Percentiles rank a stretch among this genome's conserved stretches.
Evolutionary conservation across 2,329 filamentous ascomycete species (phyloP).

Genomic region (Rhynchosporium secalis): DNA sequence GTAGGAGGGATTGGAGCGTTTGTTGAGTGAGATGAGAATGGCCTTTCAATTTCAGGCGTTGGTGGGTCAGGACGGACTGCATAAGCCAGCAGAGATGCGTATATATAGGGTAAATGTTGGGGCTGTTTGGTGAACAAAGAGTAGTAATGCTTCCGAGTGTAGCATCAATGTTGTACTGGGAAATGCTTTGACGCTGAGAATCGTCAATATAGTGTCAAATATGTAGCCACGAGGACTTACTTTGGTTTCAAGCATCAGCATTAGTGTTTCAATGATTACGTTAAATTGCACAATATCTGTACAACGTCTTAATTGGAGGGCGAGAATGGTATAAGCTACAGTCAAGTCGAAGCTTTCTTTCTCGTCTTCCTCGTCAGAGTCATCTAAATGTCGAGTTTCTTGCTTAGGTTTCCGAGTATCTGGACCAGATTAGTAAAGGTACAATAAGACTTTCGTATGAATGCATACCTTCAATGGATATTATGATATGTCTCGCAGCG

Average conservation of each 20-base stretch:
- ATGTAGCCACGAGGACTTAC: conserved; percentile 19
- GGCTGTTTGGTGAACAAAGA: conserved; percentile 36
- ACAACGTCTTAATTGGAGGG: conserved; percentile 28
- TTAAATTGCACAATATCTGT: conserved; percentile 35
- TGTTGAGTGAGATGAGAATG: conserved; percentile 60
- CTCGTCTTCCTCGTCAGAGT: conserved; percentile 18
- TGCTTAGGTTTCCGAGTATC: conserved; percentile 25
- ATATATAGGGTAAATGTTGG: conserved; percentile 34
- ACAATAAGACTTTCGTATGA: neutral
- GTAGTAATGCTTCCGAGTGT: conserved; percentile 39
- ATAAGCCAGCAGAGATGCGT: conserved; percentile 50
- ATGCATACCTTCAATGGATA: conserved; percentile 34
- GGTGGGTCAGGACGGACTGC: conserved; percentile 57
- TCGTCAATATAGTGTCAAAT: conserved; percentile 12
- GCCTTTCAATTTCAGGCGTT: conserved; percentile 60
- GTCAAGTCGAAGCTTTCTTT: conserved; percentile 32
- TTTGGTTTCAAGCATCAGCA: conserved; percentile 40
- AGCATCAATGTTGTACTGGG: conserved; percentile 40
- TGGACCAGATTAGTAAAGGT: conserved; percentile 19
- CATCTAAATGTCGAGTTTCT: neutral
- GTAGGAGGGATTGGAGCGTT: conserved; percentile 56
- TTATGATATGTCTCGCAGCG: conserved; percentile 32
- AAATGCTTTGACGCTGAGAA: conserved; percentile 33
- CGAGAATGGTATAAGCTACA: conserved; percentile 33
- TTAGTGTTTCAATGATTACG: conserved; percentile 37